phyloP scores from a whole-genome alignment of 176 grass and related monocot genomes.

The Hordeum marinum region DNA sequence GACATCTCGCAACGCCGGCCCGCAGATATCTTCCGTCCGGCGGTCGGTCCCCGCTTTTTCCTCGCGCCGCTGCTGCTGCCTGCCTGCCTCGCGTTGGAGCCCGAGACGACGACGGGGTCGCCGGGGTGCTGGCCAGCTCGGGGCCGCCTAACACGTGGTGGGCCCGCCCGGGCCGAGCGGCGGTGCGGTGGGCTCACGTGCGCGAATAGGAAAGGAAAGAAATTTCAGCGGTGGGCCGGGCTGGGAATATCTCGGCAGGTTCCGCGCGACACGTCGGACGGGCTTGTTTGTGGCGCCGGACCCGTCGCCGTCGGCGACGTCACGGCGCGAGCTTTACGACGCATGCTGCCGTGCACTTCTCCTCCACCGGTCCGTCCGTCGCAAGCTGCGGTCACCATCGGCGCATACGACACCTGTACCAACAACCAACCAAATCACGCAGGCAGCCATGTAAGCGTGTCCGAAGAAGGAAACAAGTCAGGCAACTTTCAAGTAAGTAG shows the following conservation, averaged over 20 bases:
- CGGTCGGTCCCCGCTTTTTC: not conserved
- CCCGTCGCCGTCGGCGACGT: too few relatives aligned
- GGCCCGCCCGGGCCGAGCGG: not conserved
- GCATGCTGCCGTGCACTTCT: not conserved
- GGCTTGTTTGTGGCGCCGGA: too few relatives aligned
- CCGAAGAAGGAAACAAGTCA: too few relatives aligned
- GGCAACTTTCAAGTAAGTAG: too few relatives aligned
- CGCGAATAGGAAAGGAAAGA: not conserved
- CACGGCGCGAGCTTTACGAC: too few relatives aligned
- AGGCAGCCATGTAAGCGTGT: too few relatives aligned
- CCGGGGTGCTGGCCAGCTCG: not conserved
- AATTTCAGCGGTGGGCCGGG: not conserved
- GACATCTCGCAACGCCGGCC: constrained; percentile 13
- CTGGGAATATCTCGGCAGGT: too few relatives aligned
- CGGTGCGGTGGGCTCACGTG: constrained; percentile 12
- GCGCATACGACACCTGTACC: too few relatives aligned
- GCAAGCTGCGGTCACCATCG: too few relatives aligned
- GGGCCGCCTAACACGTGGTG: not conserved
- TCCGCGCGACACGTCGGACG: too few relatives aligned
- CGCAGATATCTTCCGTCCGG: constrained; percentile 15
- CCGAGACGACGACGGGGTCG: not conserved
- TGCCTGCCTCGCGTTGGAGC: not conserved
- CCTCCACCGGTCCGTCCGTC: not conserved
- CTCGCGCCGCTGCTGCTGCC: not conserved
- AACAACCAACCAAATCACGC: not conserved